A percentile compares a stretch with the other conserved stretches of the same genome.
These are phyloP conservation scores for Malbranchea zuffiana DNA, from an alignment of 2,329 filamentous ascomycete species.

Conservation along the genomic window DNA sequence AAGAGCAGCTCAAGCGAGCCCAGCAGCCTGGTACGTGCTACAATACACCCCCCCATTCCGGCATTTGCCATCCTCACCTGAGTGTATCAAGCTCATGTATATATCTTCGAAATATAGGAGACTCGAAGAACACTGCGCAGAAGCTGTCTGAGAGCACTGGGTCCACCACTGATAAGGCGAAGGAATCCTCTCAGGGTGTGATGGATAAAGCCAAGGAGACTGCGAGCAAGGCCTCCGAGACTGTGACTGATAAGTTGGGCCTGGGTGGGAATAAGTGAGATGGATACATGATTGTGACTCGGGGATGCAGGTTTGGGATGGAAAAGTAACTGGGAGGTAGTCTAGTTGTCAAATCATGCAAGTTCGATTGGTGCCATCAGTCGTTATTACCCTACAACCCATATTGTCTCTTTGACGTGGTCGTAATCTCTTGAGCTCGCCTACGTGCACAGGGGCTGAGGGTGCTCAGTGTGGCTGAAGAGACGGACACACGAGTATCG, in stretches of 20 bases:
- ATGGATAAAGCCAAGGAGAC: conserved; percentile 13
- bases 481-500: no score
- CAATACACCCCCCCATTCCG: background rate
- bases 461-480: no score
- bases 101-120: conserved; percentile 13
- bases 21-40: conserved; percentile 12
- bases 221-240: conserved; percentile 11
- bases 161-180: conserved; percentile 9
- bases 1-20: conserved; percentile 8
- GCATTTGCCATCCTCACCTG: background rate
- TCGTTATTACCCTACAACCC: no score
- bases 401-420: no score
- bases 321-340: no score
- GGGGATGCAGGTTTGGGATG: no score
- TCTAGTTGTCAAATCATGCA: no score
- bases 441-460: no score
- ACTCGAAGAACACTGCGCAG: conserved; percentile 15
- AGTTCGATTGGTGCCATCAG: no score
- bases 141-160: conserved; percentile 13
- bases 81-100: background rate
- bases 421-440: no score
- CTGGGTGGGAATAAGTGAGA: no score
- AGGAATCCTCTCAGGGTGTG: conserved; percentile 8
- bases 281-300: no score
- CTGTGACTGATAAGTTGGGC: conserved; percentile 12